A percentile compares a stretch with the other conserved stretches of the same genome.
Conservation (phyloP, 768 basidiomycete genomes). For the Amanita inopinata region DNA sequence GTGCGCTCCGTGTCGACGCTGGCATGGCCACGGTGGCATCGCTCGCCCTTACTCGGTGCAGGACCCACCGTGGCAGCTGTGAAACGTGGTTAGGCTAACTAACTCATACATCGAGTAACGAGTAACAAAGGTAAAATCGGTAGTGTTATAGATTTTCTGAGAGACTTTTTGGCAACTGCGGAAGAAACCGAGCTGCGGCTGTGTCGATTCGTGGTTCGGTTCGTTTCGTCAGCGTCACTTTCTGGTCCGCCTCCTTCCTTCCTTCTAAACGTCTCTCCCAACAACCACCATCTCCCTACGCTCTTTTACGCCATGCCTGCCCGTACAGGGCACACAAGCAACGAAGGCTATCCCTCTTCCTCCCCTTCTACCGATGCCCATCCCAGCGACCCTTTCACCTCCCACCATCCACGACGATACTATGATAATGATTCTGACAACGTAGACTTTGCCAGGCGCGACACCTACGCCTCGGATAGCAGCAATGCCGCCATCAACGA, state of each 20-base stretch:
- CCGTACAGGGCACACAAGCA: conserved; percentile 45
- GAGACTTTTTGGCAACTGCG: background rate
- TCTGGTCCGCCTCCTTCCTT: conserved; percentile 6
- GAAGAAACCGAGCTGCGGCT: background rate
- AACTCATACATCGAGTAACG: no score
- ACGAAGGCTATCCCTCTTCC: conserved; percentile 57
- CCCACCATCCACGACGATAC: conserved; percentile 36
- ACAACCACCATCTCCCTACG: conserved; percentile 11
- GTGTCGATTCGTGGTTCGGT: conserved; percentile 6
- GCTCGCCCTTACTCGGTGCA: no score
- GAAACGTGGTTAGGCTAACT: no score
- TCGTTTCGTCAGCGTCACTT: background rate
- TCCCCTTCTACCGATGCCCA: conserved; percentile 53
- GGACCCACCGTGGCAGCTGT: no score
- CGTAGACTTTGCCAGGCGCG: conserved; percentile 52
- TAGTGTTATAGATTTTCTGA: background rate
- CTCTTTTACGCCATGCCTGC: conserved; percentile 35
- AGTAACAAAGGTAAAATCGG: no score
- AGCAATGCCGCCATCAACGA: conserved; percentile 57
- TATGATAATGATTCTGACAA: conserved; percentile 74
- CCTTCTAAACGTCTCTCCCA: conserved; percentile 2
- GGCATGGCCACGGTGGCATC: no score
- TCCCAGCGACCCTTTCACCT: conserved; percentile 57
- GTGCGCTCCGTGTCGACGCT: no score
- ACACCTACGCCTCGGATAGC: conserved; percentile 62